Evolutionary conservation across 371 early-diverging fungal species (phyloP), one percentile per base, ranked within the genome.

Genomic region (Mucor plumbeus): DNA sequence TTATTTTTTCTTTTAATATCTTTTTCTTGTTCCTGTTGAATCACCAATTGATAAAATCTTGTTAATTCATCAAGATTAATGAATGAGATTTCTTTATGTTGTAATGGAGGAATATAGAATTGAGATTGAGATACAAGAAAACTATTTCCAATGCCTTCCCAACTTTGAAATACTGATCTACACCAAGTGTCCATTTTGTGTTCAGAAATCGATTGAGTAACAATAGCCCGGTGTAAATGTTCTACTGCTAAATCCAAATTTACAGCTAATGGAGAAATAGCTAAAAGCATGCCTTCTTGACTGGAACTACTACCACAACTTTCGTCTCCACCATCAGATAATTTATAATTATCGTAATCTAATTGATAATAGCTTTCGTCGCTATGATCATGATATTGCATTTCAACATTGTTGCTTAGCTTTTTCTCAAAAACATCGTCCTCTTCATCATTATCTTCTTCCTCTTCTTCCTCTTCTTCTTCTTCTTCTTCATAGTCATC

Each of bases 91-190:
- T 53, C 13, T 14, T 55, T 38, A 15, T 41, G 64, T 7, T 43
- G 60, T 15, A 65, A 47, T 21, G 63, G 44, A 14, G 59, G 54
- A 10, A 66, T 54, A 15, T 8, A 13, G 4, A 54, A 41, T 10
- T 19, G 17, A n/a, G n/a, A 13, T 7, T 48, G n/a, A 15, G 36
- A 14, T 0, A 62, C 44, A 1, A 79, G 44, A 43, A 81, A 77
- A 43, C 82, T 82, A 39, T 76, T 73, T 47, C 82, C 80, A 21
- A 82, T 68, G 0, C 80, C 82, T 50, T 82, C 82, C 82, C 82
- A 82, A n/a, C 71, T 79, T 56, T 82, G 80, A 39, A 82, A 82
- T 7, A 77, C 59, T 1, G 74, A 70, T 44, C 81, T 69, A 59
- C 69, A 76, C 81, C 81, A 81, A 9, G 44, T 70, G 7, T 64